A percentile compares a stretch with the other conserved stretches of the same genome.
These are phyloP conservation scores for Pachyrhizus erosus DNA, from an alignment of 306 rosid genomes.

Conservation along the genomic window DNA sequence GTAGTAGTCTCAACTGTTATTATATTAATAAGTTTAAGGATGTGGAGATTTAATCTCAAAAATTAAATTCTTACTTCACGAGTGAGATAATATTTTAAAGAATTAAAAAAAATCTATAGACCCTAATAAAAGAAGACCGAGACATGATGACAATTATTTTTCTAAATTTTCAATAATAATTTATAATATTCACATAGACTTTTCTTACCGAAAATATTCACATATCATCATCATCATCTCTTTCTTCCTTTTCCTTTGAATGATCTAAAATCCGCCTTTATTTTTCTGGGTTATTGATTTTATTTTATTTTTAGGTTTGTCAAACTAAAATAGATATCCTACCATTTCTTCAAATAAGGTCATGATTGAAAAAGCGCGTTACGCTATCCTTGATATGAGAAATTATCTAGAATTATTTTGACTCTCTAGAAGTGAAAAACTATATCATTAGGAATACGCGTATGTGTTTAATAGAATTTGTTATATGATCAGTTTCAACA, in stretches of 20 bases:
- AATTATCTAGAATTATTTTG: conserved; percentile 31
- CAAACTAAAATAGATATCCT: neutral
- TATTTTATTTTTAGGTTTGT: neutral
- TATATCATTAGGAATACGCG: neutral
- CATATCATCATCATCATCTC: neutral
- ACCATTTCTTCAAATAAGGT: conserved; percentile 38
- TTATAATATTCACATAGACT: neutral
- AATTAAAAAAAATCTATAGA: neutral
- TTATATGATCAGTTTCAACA: conserved; percentile 20
- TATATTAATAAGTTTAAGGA: neutral
- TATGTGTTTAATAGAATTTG: neutral
- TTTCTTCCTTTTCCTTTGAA: neutral
- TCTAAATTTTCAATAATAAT: neutral
- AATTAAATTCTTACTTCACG: neutral
- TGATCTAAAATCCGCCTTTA: neutral
- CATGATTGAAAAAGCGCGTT: conserved; percentile 20
- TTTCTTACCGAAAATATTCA: neutral
- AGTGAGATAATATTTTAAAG: neutral
- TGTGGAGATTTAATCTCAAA: neutral
- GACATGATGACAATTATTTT: neutral
- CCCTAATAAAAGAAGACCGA: neutral
- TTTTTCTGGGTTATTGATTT: neutral
- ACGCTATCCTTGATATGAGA: conserved; percentile 1
- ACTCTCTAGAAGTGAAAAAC: conserved; percentile 49
- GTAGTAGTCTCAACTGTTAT: neutral